These are phyloP conservation scores for Monosporascus sp. DNA, from an alignment of 2,329 filamentous ascomycete species.

Conservation along the genomic window DNA sequence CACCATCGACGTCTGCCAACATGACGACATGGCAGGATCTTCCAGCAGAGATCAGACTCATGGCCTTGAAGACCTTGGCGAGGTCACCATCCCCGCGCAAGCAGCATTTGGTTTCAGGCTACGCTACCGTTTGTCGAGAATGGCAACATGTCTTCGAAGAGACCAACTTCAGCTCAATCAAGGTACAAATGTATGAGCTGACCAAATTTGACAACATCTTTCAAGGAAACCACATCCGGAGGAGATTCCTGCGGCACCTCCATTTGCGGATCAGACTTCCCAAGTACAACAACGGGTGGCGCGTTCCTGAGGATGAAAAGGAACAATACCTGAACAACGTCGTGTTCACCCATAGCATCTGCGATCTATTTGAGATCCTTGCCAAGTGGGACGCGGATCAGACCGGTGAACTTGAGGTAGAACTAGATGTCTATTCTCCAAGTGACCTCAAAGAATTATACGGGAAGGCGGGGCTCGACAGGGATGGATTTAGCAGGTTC, in stretches of 20 bases:
- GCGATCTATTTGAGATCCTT: conserved; percentile 19
- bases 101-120: conserved; percentile 7
- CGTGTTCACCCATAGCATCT: conserved; percentile 18
- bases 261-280: conserved; percentile 18
- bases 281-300: conserved; percentile 7
- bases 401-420: conserved; percentile 13
- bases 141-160: conserved; percentile 22
- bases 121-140: conserved; percentile 20
- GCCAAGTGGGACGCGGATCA: conserved; percentile 13
- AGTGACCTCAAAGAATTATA: conserved; percentile 15
- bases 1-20: neutral
- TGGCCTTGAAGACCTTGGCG: neutral
- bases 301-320: conserved; percentile 15
- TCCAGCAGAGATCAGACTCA: neutral
- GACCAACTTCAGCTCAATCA: conserved; percentile 17
- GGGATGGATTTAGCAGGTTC: conserved; percentile 19
- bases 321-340: conserved; percentile 22
- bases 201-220: conserved; percentile 15
- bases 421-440: conserved; percentile 18
- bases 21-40: neutral
- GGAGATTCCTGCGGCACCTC: conserved; percentile 15
- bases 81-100: neutral
- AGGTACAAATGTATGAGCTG: conserved; percentile 13
- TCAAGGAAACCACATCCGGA: conserved; percentile 8
- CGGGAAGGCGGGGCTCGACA: conserved; percentile 15